Evolutionary conservation across 2,329 filamentous ascomycete genomes (phyloP), one percentile per base, ranked within the genome.

Genomic region (Colletotrichum salicis): DNA sequence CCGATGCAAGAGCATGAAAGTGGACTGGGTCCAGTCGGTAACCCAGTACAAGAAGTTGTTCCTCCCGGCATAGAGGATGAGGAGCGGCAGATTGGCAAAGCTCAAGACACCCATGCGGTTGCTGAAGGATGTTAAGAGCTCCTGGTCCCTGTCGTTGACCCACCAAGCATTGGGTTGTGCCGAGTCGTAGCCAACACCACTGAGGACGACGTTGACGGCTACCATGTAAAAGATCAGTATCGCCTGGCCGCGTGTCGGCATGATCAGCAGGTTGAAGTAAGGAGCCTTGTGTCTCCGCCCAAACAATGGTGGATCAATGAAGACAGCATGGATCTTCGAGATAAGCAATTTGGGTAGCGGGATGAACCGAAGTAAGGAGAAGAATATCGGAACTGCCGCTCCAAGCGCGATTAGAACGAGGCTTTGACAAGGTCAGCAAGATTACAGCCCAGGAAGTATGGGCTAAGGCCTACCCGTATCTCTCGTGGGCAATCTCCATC

Each of bases 1-100:
- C 12, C 84, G 82, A 74, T 87, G 85, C 4, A 86, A 75, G 0
- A 85, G 64, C 12, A 86, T 58, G 72, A 78, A 86, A 0, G 85
- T 86, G 1, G 80, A 79, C 64, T 85, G 81, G 0, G 77, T 80
- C 83, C 84, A 86, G 72, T 83, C 78, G 3, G 84, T 85, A 1
- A 84, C 45, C 77, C 78, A 82, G 0, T 84, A 77, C 0, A 84
- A 77, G 8, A 85, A 31, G 70, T 85, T 85, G 74, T 86, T 85
- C 3, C 84, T 76, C 1, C 79, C 75, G 1, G 81, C 76, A 69
- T 81, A 84, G 2, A 86, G 77, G 13, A 85, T 74, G 0, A 82
- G 48, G 0, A 85, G 70, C 0, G 81, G 79, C 0, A 81, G 10
- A 33, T 56, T 81, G 72, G 27, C 78, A 55, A 81, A 81, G 31